These are phyloP conservation scores for Tylopilus felleus DNA, from an alignment of 768 basidiomycete genomes.

Conservation along the genomic window DNA sequence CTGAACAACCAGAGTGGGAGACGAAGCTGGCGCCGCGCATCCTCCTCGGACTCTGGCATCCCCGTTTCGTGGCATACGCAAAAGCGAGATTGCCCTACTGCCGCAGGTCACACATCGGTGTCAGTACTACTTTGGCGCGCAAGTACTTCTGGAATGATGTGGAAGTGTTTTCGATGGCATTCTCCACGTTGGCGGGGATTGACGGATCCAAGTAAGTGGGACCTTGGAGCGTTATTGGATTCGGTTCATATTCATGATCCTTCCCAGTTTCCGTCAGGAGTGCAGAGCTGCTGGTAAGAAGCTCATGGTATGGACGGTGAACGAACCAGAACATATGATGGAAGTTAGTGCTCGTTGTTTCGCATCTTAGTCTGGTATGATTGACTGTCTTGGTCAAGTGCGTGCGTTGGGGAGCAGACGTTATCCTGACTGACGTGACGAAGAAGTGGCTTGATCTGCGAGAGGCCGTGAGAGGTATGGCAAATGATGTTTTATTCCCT, in stretches of 20 bases:
- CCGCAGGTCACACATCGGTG: conserved; percentile 81
- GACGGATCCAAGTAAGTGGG: conserved; percentile 66
- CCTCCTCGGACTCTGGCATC: conserved; percentile 86
- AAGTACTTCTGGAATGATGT: conserved; percentile 89
- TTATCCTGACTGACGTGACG: conserved; percentile 75
- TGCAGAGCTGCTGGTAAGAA: conserved; percentile 78
- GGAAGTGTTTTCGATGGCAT: conserved; percentile 83
- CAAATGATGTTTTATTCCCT: neutral
- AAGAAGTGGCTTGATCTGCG: conserved; percentile 65
- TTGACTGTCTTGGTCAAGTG: conserved; percentile 42
- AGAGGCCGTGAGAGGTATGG: conserved; percentile 52
- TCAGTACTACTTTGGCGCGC: conserved; percentile 65
- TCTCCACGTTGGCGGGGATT: conserved; percentile 61
- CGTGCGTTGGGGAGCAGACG: conserved; percentile 75
- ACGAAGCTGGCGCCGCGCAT: conserved; percentile 74
- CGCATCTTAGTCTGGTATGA: neutral
- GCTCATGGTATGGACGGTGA: conserved; percentile 96
- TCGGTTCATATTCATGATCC: conserved; percentile 1
- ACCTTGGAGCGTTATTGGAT: neutral
- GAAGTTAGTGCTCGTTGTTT: conserved; percentile 49
- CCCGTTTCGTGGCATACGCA: conserved; percentile 79
- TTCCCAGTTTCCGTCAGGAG: conserved; percentile 68
- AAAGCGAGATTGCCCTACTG: conserved; percentile 76
- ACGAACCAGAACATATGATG: conserved; percentile 84
- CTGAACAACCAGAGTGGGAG: conserved; percentile 67